Evolutionary conservation across 768 basidiomycete genomes (phyloP), one percentile per base, ranked within the genome.

Genomic region (Rhodotorula diobovata): DNA sequence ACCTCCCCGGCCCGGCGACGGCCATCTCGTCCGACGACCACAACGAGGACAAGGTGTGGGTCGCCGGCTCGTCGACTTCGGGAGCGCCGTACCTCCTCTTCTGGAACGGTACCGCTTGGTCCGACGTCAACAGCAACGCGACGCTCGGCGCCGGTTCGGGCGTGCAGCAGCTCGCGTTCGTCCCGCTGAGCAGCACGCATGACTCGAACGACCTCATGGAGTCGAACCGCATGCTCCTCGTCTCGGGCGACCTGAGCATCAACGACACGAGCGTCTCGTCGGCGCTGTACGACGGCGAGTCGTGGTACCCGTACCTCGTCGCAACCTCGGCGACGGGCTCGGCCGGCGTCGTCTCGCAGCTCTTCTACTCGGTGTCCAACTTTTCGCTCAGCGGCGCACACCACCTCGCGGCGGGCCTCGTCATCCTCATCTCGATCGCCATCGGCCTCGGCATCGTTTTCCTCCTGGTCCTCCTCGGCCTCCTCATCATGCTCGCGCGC

Each of bases 371-470:
- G 30, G 84, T 90, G 70, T 80, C 87, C 4, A 85, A 82, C 65
- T 92, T 94, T 80, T 87, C 86, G 78, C 94, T 93, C 80, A 83
- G 79, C 43, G 86, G 86, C 34, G 50, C 58, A 68, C 92, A 88
- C 77, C 90, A 92, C 84, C 85, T 99, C 66, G 91, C 94, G 1
- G 86, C 87, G 34, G 96, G 95, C 3, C 85, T 98, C 48, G 93
- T 99, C 65, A 97, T 98, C 75, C 85, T 99, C 55, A 93, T 99
- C 75, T 94, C 93, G 4, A 96, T 99, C 73, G 96, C 96, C 35
- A 96, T 97, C 74, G 88, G 91, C 18, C 93, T 93, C 25, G 96
- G 95, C 28, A 86, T 97, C 32, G 89, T 94, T 48, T 94, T 93
- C 85, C 83, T 94, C 1, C 83, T 93, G 43, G 89, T 89, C 25